A percentile compares a stretch with the other conserved stretches of the same genome.
Evolutionary conservation across 805 yeast genomes (phyloP).

Genomic region (Komagataella pastoris): DNA sequence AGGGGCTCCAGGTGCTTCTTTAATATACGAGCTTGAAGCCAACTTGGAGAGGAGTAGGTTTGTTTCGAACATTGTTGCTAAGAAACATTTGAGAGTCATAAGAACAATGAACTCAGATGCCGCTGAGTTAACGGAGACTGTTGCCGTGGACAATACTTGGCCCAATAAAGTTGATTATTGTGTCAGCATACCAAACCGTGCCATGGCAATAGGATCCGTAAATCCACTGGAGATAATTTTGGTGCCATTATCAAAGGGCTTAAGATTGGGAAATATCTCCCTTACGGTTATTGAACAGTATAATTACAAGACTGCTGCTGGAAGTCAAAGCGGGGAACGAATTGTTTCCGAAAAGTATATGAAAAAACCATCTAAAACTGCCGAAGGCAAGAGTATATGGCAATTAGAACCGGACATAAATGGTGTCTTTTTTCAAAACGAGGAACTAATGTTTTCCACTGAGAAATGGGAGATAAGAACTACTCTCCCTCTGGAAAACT

Average conservation of each 20-base stretch:
- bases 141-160: constrained; percentile 92
- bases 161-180: constrained; percentile 87
- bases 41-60: constrained; percentile 75
- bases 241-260: constrained; percentile 73
- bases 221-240: constrained; percentile 57
- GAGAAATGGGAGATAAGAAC: constrained; percentile 70
- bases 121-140: constrained; percentile 78
- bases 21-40: constrained; percentile 64
- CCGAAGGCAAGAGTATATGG: constrained; percentile 29
- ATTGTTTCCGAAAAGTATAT: constrained; percentile 34
- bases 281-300: constrained; percentile 58
- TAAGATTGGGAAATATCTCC: constrained; percentile 61
- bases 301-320: constrained; percentile 38
- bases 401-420: constrained; percentile 17
- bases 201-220: constrained; percentile 79
- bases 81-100: constrained; percentile 65
- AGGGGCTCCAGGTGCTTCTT: constrained; percentile 71
- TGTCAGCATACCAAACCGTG: constrained; percentile 74
- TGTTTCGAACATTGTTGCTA: constrained; percentile 46
- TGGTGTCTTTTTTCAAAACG: constrained; percentile 20
- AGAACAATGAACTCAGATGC: constrained; percentile 84
- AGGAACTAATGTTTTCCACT: constrained; percentile 18
- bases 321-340: constrained; percentile 53
- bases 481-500: constrained; percentile 52
- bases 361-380: constrained; percentile 26